Evolutionary conservation across 176 grass and related monocot species (phyloP).

Genomic region (Eremochloa ophiuroides): DNA sequence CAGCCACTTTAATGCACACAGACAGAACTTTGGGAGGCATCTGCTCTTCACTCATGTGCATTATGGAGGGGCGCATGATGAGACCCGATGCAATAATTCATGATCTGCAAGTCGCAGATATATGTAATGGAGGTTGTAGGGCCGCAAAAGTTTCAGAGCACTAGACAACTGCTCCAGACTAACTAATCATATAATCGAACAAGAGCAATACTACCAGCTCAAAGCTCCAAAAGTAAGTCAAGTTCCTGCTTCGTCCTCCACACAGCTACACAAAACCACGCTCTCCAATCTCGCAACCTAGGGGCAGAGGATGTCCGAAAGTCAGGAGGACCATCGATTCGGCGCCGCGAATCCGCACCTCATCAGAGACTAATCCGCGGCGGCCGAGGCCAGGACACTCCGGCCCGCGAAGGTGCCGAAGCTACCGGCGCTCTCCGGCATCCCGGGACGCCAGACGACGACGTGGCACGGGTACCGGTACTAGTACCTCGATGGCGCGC

Average conservation of each 20-base stretch:
- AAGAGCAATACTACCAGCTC: neutral
- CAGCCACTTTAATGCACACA: neutral
- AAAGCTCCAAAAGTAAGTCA: neutral
- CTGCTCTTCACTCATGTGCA: neutral
- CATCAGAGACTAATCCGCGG: neutral
- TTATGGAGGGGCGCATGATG: neutral
- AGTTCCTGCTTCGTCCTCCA: neutral
- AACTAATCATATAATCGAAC: neutral
- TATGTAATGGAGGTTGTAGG: slow-evolving; percentile 23
- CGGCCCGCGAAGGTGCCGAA: neutral
- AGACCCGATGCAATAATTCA: neutral
- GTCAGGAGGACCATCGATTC: neutral
- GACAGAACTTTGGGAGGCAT: neutral
- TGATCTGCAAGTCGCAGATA: neutral
- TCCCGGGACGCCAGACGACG: neutral
- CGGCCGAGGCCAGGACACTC: neutral
- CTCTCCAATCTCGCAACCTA: neutral
- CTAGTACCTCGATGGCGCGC: slow-evolving; percentile 40
- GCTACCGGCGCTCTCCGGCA: neutral
- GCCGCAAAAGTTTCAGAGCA: neutral
- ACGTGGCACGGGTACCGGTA: neutral
- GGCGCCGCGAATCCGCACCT: slow-evolving; percentile 9
- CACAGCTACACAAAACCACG: neutral
- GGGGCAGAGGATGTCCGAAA: neutral
- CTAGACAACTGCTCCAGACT: neutral